These are phyloP conservation scores for Didymella sp. DNA, from an alignment of 2,329 filamentous ascomycete genomes.

Conservation along the genomic window DNA sequence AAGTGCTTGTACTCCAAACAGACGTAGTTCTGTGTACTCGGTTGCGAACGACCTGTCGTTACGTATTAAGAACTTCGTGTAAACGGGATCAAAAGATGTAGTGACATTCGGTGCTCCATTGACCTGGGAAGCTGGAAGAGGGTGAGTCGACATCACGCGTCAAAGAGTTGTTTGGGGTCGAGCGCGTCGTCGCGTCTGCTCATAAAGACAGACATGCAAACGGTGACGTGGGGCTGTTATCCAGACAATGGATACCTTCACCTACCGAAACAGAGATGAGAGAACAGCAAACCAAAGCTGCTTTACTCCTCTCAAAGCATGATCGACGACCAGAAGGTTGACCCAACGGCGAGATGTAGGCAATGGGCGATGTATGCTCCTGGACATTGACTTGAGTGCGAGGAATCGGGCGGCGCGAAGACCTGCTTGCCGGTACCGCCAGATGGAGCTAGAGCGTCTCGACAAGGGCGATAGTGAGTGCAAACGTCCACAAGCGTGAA, in stretches of 20 bases:
- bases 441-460: neutral
- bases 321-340: too few relatives aligned
- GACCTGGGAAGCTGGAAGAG: neutral
- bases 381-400: neutral
- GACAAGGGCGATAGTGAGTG: neutral
- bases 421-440: neutral
- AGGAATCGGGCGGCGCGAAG: neutral
- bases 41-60: neutral
- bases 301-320: neutral
- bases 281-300: neutral
- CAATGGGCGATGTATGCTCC: neutral
- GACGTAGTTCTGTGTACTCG: neutral
- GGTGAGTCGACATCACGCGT: neutral
- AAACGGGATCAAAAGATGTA: neutral
- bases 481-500: neutral
- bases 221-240: constrained; percentile 2
- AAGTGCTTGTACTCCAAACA: neutral
- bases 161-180: neutral
- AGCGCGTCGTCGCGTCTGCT: neutral
- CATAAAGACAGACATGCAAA: constrained; percentile 19
- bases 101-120: neutral
- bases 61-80: neutral
- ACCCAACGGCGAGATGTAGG: neutral
- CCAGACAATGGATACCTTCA: neutral
- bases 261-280: neutral